Base-by-base conservation (phyloP, 805 yeast genomes). In the Geotrichum ghanense region DNA sequence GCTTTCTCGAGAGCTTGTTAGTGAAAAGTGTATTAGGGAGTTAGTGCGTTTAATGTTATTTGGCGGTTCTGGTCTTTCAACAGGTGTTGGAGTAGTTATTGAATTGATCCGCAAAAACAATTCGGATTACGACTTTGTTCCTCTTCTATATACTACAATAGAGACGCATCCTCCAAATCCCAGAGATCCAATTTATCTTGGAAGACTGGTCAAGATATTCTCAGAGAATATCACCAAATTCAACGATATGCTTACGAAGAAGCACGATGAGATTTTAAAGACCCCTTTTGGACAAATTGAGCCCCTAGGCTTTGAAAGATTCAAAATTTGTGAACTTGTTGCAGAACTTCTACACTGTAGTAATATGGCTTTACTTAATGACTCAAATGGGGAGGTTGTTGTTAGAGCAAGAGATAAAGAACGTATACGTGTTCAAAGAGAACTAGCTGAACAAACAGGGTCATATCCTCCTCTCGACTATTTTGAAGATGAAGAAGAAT, bases 261-360 rank as follows among this genome's bases (percentile, higher is more conserved):
- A 56, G n/a, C 61, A 57, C 37, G 52, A 52, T 17, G 57, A 58
- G 26, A 50, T 63, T 20, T 59, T 78, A 67, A 68, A 68, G 45
- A 83, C 86, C 26, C 83, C 88, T 34, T 72, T 83, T 53, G 85
- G 87, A 17, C 64, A 65, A 23, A 73, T 75, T 54, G 81, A 78
- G 56, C 88, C 92, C 1, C 67, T 92, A 20, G 98, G 98, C 0
- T 86, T 90, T 62, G 95, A 89, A 56, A 73, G 89, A 52, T 89
- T 92, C 66, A 85, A 88, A 59, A 76, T 92, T 21, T 81, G 95
- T 50, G 99, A 92, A 65, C 69, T 92, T 45, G 78, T 92, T 43
- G 98, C 98, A 0, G 99, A 92, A 59, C 71, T 92, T 37, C 71
- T 92, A 48, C 98, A 92, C 64, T 92, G 99, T 60, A 87, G 96